A percentile compares a stretch with the other conserved stretches of the same genome.
phyloP scores from a whole-genome alignment of 2,329 filamentous ascomycete species.

The Colletotrichum noveboracense region DNA sequence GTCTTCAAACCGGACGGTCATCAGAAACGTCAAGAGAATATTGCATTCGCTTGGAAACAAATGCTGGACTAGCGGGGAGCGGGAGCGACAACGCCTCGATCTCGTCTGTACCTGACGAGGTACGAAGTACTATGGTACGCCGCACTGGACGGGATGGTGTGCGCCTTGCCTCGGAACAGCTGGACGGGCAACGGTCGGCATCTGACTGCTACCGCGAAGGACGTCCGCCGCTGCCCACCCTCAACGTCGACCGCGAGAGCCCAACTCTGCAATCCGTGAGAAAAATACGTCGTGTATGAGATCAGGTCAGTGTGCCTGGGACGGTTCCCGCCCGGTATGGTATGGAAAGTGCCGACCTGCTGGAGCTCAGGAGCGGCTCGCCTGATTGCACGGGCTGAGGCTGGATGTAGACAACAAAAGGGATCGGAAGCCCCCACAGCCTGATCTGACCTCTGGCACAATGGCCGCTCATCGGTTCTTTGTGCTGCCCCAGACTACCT shows the following conservation, averaged over 20 bases:
- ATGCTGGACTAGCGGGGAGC: background rate
- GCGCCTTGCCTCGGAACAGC: conserved; percentile 7
- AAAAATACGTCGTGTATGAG: background rate
- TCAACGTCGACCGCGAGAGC: background rate
- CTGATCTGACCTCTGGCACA: background rate
- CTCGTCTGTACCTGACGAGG: conserved; percentile 1
- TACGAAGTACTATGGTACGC: background rate
- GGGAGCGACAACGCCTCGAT: background rate
- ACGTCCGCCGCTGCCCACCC: background rate
- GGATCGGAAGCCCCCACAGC: background rate
- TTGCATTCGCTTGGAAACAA: background rate
- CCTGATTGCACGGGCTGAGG: background rate
- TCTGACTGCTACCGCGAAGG: background rate
- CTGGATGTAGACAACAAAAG: background rate
- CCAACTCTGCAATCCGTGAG: background rate
- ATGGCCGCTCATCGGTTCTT: background rate
- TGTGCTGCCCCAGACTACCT: background rate
- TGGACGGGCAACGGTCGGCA: conserved; percentile 9
- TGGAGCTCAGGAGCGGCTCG: background rate
- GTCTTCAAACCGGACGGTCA: conserved; percentile 18
- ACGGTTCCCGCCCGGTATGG: background rate
- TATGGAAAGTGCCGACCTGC: background rate
- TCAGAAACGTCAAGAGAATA: conserved; percentile 14
- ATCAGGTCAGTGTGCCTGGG: background rate
- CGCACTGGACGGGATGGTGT: background rate